These are phyloP conservation scores for Breynia disticha DNA, from an alignment of 441 rosid species.

Conservation along the genomic window DNA sequence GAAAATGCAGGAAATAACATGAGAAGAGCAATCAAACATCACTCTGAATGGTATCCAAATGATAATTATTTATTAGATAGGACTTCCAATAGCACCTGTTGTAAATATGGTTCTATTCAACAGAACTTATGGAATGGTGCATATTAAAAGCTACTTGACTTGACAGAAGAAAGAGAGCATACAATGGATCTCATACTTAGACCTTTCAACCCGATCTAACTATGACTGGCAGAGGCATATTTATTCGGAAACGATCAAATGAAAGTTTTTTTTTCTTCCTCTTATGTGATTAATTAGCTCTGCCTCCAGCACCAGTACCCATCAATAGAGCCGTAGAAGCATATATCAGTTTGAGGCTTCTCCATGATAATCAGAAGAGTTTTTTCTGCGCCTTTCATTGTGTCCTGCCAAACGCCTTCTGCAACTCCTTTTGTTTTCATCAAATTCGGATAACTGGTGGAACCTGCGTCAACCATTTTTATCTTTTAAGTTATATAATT, in stretches of 20 bases:
- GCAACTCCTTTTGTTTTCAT: constrained; percentile 68
- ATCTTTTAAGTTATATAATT: too few species aligned
- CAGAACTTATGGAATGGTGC: too few species aligned
- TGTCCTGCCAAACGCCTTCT: constrained; percentile 82
- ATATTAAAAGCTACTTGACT: constrained; percentile 2
- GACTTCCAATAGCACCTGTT: too few species aligned
- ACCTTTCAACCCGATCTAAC: constrained; percentile 5
- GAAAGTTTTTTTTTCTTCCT: constrained; percentile 3
- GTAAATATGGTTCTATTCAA: too few species aligned
- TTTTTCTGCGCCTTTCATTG: constrained; percentile 75
- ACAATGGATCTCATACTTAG: constrained; percentile 10
- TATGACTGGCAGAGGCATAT: constrained; percentile 8
- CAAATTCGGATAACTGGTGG: constrained; percentile 68
- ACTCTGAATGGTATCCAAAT: too few species aligned
- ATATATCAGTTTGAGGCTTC: constrained; percentile 26
- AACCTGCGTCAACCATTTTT: constrained; percentile 41
- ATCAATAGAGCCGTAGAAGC: not conserved
- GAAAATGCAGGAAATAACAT: too few species aligned
- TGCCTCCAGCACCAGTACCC: not conserved
- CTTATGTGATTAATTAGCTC: not conserved
- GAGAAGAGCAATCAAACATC: too few species aligned
- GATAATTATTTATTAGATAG: too few species aligned
- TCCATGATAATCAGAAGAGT: constrained; percentile 35
- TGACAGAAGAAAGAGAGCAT: constrained; percentile 79
- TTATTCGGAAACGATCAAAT: constrained; percentile 3